These are phyloP conservation scores for Senecio squalidus DNA, from an alignment of 140 eudicot genomes.

Conservation along the genomic window DNA sequence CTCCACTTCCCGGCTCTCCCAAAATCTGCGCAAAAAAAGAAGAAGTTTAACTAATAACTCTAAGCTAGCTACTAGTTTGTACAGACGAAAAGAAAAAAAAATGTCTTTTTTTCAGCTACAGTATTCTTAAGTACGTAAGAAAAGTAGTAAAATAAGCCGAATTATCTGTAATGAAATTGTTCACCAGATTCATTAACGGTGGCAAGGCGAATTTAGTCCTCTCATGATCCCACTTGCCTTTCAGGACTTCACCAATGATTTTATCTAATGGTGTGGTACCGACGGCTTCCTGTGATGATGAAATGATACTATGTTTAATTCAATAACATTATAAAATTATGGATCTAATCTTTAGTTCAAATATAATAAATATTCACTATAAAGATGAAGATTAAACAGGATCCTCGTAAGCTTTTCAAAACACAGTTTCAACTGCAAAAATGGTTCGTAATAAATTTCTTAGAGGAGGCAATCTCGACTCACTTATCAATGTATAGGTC, in stretches of 20 bases:
- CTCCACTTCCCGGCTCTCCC: slow-evolving; percentile 83
- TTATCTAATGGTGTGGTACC: slow-evolving; percentile 48
- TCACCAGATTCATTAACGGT: slow-evolving; percentile 74
- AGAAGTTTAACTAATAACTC: neutral
- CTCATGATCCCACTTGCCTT: slow-evolving; percentile 77
- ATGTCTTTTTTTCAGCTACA: neutral
- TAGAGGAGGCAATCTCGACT: too few species aligned
- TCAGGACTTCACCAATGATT: slow-evolving; percentile 55
- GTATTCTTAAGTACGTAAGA: neutral
- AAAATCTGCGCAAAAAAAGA: slow-evolving; percentile 39
- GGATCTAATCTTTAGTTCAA: neutral
- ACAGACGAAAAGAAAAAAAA: neutral
- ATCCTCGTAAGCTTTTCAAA: too few species aligned
- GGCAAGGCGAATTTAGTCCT: slow-evolving; percentile 67
- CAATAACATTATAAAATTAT: too few species aligned
- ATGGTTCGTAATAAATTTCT: too few species aligned
- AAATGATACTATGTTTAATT: slow-evolving; percentile 7
- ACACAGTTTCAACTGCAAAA: too few species aligned
- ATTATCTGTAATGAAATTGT: slow-evolving; percentile 2
- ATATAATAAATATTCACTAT: neutral
- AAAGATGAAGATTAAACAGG: neutral
- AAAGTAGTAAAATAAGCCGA: neutral
- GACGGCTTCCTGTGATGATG: slow-evolving; percentile 41
- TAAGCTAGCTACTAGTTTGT: neutral
- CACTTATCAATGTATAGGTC: too few species aligned